Conservation (phyloP, 148 eudicot genomes). For the Beta vulgaris region DNA sequence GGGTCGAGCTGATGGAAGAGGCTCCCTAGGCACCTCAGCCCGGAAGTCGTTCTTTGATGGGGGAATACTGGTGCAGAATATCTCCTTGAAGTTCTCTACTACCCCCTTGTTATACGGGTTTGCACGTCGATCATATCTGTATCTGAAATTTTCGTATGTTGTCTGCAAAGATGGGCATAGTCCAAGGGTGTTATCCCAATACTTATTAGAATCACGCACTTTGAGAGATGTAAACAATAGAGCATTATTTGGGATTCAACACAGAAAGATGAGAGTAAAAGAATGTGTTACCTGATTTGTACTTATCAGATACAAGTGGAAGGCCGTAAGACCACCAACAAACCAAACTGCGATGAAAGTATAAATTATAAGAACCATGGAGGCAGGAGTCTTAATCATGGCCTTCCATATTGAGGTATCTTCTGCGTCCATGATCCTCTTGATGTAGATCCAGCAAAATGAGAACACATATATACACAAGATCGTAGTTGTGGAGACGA, state of each 20-base stretch:
- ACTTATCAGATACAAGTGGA: constrained; percentile 88
- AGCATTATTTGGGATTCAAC: background rate
- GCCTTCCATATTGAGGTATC: constrained; percentile 79
- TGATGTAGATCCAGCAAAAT: constrained; percentile 95
- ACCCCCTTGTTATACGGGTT: constrained; percentile 95
- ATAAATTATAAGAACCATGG: constrained; percentile 79
- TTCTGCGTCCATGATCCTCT: constrained; percentile 66
- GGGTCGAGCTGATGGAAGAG: constrained; percentile 47
- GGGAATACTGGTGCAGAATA: constrained; percentile 57
- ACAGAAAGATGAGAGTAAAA: background rate
- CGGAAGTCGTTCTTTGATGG: constrained; percentile 81
- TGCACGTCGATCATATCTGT: constrained; percentile 77
- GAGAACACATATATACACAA: constrained; percentile 81
- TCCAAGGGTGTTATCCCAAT: background rate
- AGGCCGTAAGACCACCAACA: constrained; percentile 94
- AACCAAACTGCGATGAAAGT: constrained; percentile 95
- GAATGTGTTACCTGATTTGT: constrained; percentile 70
- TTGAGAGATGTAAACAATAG: background rate
- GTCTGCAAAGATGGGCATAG: constrained; percentile 53
- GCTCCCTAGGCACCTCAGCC: constrained; percentile 63
- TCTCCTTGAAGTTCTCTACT: constrained; percentile 71
- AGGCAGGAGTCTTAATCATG: constrained; percentile 91
- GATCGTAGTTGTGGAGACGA: constrained; percentile 81
- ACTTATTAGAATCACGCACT: background rate
- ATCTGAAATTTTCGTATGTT: constrained; percentile 93